phyloP scores from a whole-genome alignment of 139 green algal species.

The Pedinophyceae sp. region DNA sequence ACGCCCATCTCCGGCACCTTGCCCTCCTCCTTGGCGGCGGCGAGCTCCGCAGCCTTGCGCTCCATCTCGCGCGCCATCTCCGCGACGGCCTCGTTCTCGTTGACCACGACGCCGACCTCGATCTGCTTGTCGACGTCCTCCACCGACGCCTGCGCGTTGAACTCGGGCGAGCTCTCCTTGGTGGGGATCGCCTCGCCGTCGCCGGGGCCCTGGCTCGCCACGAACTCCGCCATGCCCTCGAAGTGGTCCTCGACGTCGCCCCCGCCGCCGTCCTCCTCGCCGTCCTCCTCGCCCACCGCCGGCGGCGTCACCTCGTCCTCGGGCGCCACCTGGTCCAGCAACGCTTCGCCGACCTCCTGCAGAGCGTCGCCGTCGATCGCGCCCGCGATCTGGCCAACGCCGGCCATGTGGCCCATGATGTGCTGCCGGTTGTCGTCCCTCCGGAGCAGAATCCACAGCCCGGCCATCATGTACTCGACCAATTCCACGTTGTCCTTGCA shows the following conservation, averaged over 20 bases:
- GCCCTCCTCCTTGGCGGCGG: constrained; percentile 20
- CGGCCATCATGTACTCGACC: constrained; percentile 57
- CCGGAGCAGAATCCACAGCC: constrained; percentile 61
- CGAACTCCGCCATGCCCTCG: background rate
- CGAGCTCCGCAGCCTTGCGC: background rate
- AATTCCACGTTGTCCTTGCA: constrained; percentile 31
- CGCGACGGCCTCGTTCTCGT: constrained; percentile 7
- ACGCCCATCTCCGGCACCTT: constrained; percentile 34
- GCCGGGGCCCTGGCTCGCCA: background rate
- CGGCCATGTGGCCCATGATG: no score
- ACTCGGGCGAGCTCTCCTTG: no score
- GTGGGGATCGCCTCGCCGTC: no score
- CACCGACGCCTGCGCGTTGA: no score
- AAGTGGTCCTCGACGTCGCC: background rate
- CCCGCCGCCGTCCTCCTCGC: background rate
- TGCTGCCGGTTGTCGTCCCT: constrained; percentile 40
- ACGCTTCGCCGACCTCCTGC: background rate
- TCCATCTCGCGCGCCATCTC: no score
- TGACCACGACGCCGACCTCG: constrained; percentile 1
- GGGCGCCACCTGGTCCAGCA: no score
- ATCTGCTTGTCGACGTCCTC: constrained; percentile 7
- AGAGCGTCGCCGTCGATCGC: constrained; percentile 15
- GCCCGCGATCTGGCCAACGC: no score
- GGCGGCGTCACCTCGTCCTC: no score
- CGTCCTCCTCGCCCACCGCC: no score